Evolutionary conservation across 176 grass and related monocot genomes (phyloP), one percentile per base, ranked within the genome.

Genomic region (Typha latifolia): DNA sequence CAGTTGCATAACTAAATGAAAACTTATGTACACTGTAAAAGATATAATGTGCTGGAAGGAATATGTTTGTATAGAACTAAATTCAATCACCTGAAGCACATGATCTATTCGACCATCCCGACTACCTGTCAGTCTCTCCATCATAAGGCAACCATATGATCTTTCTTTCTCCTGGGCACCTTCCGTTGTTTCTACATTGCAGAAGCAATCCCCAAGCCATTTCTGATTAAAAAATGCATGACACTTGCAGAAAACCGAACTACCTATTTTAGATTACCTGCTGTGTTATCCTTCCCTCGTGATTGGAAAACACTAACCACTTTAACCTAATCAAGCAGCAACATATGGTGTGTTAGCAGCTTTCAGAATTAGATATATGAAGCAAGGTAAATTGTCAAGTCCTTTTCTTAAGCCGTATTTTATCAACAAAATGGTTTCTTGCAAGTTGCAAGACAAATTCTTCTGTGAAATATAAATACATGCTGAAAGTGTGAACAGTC

Each of bases 131-230:
- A 97, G 21, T 72, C 81, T 97, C 77, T 92, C 88, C 80, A 97
- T 97, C 93, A 97, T 97, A 66, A 84, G 72, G 69, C 82, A 86
- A 70, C 93, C 93, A 80, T 97, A 92, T 24, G 85, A 90, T 66
- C 73, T 89, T 57, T 86, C 80, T 64, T 86, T 77, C 72, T 89
- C 75, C 32, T 81, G 68, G 26, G 37, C 27, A 50, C 63, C 65
- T 64, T 84, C 78, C 61, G 12, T 29, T 12, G 72, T 67, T 67
- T 86, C 88, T 97, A 52, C 14, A 48, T 72, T 48, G 24, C 59
- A 79, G 8, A 71, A 78, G 72, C 52, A 80, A 16, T 19, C 47
- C 7, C 71, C 71, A 59, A 20, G 72, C 18, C 12, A n/a, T n/a
- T 48, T 48, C 5, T 66, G 4, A 8, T 16, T 61, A 19, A n/a